phyloP scores from a whole-genome alignment of 1,139 yeast species.

The Yamadazyma dendronema region DNA sequence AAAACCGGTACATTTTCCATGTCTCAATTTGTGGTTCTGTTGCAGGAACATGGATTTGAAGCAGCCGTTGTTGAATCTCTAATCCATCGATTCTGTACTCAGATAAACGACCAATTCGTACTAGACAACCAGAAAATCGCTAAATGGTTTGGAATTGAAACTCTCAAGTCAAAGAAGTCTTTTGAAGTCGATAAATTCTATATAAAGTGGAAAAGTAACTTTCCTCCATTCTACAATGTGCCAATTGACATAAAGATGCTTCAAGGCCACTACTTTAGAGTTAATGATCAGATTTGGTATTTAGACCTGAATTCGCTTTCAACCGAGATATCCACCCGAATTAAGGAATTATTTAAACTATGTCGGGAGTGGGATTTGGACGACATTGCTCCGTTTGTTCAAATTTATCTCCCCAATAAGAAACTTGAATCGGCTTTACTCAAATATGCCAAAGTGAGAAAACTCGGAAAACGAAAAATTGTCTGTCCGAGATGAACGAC shows the following conservation, averaged over 20 bases:
- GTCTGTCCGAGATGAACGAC: conserved; percentile 14
- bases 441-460: conserved; percentile 72
- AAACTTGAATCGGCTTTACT: conserved; percentile 70
- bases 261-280: conserved; percentile 53
- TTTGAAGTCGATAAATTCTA: conserved; percentile 46
- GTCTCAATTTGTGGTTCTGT: neutral
- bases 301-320: conserved; percentile 51
- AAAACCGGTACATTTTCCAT: conserved; percentile 6
- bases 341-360: conserved; percentile 59
- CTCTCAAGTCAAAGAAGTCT: conserved; percentile 39
- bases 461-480: conserved; percentile 46
- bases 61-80: conserved; percentile 6
- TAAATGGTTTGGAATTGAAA: conserved; percentile 59
- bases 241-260: conserved; percentile 53
- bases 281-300: conserved; percentile 49
- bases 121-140: conserved; percentile 41
- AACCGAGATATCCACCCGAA: conserved; percentile 49
- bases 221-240: conserved; percentile 64
- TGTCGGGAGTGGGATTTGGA: conserved; percentile 68
- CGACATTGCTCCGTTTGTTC: conserved; percentile 71
- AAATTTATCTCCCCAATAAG: conserved; percentile 52
- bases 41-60: conserved; percentile 3
- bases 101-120: neutral
- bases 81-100: conserved; percentile 9
- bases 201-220: conserved; percentile 59